Conservation (phyloP, 768 basidiomycete genomes). For the Hemileccinum rubropunctum region DNA sequence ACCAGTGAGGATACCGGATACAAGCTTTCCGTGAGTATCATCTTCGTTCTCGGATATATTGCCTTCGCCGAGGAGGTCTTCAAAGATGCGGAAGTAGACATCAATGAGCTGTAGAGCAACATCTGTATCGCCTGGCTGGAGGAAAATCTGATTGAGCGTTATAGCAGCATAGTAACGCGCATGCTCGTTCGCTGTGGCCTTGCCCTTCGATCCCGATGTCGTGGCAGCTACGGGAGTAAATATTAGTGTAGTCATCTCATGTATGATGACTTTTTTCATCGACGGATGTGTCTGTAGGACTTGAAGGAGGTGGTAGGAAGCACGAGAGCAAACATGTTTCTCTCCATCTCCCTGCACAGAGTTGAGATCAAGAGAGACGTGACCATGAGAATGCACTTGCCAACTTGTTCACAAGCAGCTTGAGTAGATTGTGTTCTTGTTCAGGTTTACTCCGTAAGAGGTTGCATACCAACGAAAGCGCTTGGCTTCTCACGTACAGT, state of each 20-base stretch:
- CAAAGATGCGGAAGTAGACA: conserved; percentile 93
- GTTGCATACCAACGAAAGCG: conserved; percentile 71
- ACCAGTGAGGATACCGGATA: conserved; percentile 90
- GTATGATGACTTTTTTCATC: conserved; percentile 89
- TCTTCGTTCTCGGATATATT: conserved; percentile 38
- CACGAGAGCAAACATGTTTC: conserved; percentile 81
- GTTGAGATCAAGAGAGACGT: neutral
- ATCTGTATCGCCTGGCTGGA: conserved; percentile 61
- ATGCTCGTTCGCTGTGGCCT: conserved; percentile 54
- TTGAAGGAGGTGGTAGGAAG: conserved; percentile 87
- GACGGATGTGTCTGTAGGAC: conserved; percentile 87
- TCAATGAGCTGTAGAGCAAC: conserved; percentile 80
- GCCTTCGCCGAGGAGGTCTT: conserved; percentile 75
- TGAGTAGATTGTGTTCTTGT: conserved; percentile 94
- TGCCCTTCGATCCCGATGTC: conserved; percentile 19
- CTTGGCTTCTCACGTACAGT: conserved; percentile 83
- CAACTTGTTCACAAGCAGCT: conserved; percentile 91
- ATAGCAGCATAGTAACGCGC: conserved; percentile 90
- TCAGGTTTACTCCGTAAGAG: conserved; percentile 90
- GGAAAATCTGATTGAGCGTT: conserved; percentile 91
- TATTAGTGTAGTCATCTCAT: conserved; percentile 79
- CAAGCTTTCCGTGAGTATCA: conserved; percentile 74
- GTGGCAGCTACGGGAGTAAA: conserved; percentile 31
- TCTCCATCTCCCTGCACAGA: conserved; percentile 77
- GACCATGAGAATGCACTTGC: conserved; percentile 39